These are phyloP conservation scores for Mimosa pudica DNA, from an alignment of 306 rosid species.

Conservation along the genomic window DNA sequence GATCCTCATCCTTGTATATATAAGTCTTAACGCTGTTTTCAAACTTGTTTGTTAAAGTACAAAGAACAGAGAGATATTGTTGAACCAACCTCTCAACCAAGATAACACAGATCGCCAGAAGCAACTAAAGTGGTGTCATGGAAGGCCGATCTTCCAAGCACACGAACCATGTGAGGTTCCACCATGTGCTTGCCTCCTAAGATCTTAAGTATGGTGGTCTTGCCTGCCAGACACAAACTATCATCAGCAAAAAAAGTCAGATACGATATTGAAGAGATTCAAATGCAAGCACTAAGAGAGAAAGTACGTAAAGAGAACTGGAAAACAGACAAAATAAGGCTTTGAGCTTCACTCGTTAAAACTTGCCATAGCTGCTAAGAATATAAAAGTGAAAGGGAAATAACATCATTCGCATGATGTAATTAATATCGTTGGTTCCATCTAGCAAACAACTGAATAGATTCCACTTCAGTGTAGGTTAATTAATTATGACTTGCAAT, in stretches of 20 bases:
- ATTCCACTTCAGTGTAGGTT: too few relatives aligned
- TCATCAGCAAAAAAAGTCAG: conserved; percentile 10
- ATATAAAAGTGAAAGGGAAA: not conserved
- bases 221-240: conserved; percentile 45
- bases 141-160: conserved; percentile 91
- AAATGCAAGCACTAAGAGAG: conserved; percentile 5
- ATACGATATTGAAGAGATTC: not conserved
- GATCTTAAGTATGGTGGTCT: conserved; percentile 84
- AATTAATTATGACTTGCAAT: not conserved
- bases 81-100: conserved; percentile 81
- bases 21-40: not conserved
- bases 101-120: conserved; percentile 87
- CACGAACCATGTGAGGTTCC: conserved; percentile 85
- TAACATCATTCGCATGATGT: too few relatives aligned
- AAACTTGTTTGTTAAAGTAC: not conserved
- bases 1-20: not conserved
- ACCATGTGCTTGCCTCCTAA: conserved; percentile 96
- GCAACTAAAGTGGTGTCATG: conserved; percentile 71
- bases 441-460: not conserved
- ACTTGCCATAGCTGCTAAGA: not conserved
- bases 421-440: not conserved
- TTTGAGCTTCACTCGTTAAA: not conserved
- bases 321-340: too few relatives aligned
- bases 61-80: not conserved
- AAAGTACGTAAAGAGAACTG: too few relatives aligned